phyloP scores from a whole-genome alignment of 495 filamentous ascomycete genomes.

The Neurospora sp. region DNA sequence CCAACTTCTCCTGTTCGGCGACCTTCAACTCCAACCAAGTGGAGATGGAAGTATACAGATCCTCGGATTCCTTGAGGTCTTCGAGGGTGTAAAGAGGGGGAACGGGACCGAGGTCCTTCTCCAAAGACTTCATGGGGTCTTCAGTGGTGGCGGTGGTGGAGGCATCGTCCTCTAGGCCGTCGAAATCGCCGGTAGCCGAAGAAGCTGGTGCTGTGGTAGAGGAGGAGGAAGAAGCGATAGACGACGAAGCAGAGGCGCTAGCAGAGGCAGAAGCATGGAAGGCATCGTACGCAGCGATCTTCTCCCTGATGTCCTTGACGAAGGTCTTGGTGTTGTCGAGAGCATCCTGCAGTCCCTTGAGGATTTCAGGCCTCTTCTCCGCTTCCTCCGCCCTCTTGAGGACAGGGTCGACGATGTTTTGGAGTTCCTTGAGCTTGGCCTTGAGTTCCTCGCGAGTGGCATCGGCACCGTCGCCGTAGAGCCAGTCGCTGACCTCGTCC shows the following conservation, averaged over 20 bases:
- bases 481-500: constrained; percentile 70
- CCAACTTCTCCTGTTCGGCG: constrained; percentile 56
- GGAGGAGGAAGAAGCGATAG: constrained; percentile 12
- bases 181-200: constrained; percentile 42
- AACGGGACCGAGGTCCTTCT: constrained; percentile 31
- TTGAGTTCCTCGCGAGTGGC: constrained; percentile 63
- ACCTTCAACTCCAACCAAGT: constrained; percentile 63
- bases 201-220: constrained; percentile 25
- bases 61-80: constrained; percentile 50
- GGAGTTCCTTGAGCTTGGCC: constrained; percentile 58
- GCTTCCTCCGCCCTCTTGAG: constrained; percentile 58
- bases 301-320: constrained; percentile 40
- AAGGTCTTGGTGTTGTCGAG: constrained; percentile 45
- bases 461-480: constrained; percentile 74
- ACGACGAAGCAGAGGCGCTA: constrained; percentile 24
- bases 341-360: constrained; percentile 52
- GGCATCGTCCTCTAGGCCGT: constrained; percentile 51
- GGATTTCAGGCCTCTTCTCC: constrained; percentile 50
- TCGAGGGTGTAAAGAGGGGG: constrained; percentile 48
- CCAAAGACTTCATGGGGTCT: constrained; percentile 26
- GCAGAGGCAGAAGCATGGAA: constrained; percentile 33
- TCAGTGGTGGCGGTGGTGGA: constrained; percentile 27
- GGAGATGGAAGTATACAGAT: constrained; percentile 33
- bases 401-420: constrained; percentile 59
- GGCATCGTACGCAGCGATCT: constrained; percentile 38